phyloP scores from a whole-genome alignment of 345 rosid genomes.

The Hypericum perforatum region DNA sequence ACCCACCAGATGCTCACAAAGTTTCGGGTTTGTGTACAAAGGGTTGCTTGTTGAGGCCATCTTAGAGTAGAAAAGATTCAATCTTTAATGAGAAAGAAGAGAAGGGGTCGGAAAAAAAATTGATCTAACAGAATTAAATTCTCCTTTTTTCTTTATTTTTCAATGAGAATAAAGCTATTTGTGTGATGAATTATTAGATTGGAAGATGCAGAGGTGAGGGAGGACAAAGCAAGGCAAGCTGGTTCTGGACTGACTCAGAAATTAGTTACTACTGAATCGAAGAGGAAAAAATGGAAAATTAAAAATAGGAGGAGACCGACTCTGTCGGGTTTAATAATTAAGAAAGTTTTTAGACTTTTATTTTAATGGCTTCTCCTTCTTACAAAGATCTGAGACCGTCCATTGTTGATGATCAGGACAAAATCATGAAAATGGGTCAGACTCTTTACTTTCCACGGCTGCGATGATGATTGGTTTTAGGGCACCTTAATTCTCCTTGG shows the following conservation, averaged over 20 bases:
- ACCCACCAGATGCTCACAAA: constrained; percentile 66
- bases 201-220: constrained; percentile 3
- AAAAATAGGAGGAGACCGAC: constrained; percentile 10
- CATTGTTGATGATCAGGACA: too few relatives aligned
- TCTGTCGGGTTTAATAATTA: not conserved
- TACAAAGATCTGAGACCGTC: too few relatives aligned
- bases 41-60: constrained; percentile 41
- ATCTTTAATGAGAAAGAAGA: constrained; percentile 1
- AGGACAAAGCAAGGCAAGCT: not conserved
- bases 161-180: constrained; percentile 1
- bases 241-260: not conserved
- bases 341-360: too few relatives aligned
- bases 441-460: too few relatives aligned
- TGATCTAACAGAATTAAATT: not conserved
- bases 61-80: constrained; percentile 7
- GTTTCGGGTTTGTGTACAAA: constrained; percentile 38
- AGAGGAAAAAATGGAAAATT: constrained; percentile 3
- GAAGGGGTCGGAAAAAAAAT: constrained; percentile 8
- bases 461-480: too few relatives aligned
- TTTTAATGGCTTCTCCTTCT: too few relatives aligned
- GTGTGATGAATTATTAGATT: constrained; percentile 3
- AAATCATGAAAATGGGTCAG: too few relatives aligned
- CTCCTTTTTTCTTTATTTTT: not conserved
- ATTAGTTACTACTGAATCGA: constrained; percentile 11
- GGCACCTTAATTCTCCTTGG: too few relatives aligned